A percentile compares a stretch with the other conserved stretches of the same genome.
Conservation (phyloP, 768 basidiomycete species). For the Mycena maculata region DNA sequence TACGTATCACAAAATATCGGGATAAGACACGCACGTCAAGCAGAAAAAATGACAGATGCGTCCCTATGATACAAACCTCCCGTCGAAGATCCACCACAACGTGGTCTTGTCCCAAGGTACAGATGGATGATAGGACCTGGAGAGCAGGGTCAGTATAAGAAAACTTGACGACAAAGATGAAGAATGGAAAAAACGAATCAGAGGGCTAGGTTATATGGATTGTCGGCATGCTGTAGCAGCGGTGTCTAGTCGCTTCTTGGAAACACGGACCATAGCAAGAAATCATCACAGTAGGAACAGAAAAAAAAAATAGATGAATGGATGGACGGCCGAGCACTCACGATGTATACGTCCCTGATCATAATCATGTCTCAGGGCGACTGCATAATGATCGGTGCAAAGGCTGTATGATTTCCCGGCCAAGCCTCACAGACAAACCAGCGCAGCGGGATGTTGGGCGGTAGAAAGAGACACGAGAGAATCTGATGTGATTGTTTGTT, state of each 20-base stretch:
- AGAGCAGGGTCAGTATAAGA: not conserved
- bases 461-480: too few species aligned
- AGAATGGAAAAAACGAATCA: slow-evolving; percentile 57
- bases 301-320: not conserved
- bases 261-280: slow-evolving; percentile 95
- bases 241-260: slow-evolving; percentile 95
- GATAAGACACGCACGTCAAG: too few species aligned
- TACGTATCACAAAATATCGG: too few species aligned
- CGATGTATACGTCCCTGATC: not conserved
- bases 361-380: not conserved
- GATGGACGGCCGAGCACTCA: slow-evolving; percentile 12
- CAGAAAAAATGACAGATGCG: too few species aligned
- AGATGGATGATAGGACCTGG: not conserved
- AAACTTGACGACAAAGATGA: not conserved
- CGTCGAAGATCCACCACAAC: too few species aligned
- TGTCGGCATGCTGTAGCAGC: slow-evolving; percentile 83
- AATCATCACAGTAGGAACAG: slow-evolving; percentile 64
- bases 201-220: slow-evolving; percentile 71
- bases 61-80: too few species aligned
- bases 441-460: too few species aligned
- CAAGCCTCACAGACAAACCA: too few species aligned
- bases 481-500: too few species aligned
- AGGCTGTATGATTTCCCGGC: too few species aligned
- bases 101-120: too few species aligned
- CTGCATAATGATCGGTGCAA: not conserved